Evolutionary conservation across 257 asterid species (phyloP).

Genomic region (Handroanthus guayacan): DNA sequence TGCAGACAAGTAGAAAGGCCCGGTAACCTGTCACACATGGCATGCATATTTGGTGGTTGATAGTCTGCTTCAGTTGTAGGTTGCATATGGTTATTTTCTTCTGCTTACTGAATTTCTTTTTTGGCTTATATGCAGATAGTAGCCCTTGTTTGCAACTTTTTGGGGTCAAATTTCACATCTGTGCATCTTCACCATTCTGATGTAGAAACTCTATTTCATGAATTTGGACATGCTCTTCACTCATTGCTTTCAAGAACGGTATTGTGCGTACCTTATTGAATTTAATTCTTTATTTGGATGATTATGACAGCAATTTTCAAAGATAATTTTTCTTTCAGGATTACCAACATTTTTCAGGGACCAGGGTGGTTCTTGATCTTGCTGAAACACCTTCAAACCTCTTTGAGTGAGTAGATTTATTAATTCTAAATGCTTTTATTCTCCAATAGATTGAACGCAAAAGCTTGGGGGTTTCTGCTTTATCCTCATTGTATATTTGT

Average conservation of each 20-base stretch:
- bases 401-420: constrained; percentile 74
- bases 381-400: constrained; percentile 98
- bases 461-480: constrained; percentile 23
- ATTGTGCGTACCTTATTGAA: constrained; percentile 28
- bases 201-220: constrained; percentile 95
- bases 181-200: constrained; percentile 85
- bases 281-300: constrained; percentile 24
- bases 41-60: constrained; percentile 11
- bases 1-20: neutral
- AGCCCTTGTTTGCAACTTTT: constrained; percentile 96
- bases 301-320: constrained; percentile 16
- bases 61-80: constrained; percentile 14
- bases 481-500: neutral
- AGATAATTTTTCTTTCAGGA: constrained; percentile 64
- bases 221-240: constrained; percentile 98
- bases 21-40: neutral
- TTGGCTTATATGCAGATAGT: constrained; percentile 62
- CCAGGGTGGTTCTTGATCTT: constrained; percentile 85
- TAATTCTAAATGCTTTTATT: constrained; percentile 6
- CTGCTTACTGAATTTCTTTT: neutral
- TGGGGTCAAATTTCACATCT: constrained; percentile 62
- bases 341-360: constrained; percentile 96
- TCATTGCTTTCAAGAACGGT: constrained; percentile 99
- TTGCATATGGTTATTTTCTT: constrained; percentile 15
- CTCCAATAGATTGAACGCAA: constrained; percentile 14